phyloP scores from a whole-genome alignment of 306 rosid genomes.

The Dryas drummondii region DNA sequence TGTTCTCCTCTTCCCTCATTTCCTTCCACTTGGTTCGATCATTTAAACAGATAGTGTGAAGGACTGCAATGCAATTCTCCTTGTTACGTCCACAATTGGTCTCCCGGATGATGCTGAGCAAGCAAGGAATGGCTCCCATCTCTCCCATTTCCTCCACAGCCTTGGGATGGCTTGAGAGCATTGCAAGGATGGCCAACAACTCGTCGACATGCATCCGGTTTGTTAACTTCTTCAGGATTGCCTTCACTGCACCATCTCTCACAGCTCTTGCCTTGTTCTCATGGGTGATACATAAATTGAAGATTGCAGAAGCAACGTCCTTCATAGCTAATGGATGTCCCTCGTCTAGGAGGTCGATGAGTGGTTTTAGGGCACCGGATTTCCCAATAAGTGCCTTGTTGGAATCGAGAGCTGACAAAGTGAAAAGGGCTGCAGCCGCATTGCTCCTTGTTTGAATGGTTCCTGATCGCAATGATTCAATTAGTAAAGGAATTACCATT shows the following conservation, averaged over 20 bases:
- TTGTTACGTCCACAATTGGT: constrained; percentile 66
- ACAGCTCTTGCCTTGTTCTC: constrained; percentile 85
- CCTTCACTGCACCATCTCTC: constrained; percentile 63
- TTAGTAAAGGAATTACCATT: constrained; percentile 57
- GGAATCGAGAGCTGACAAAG: constrained; percentile 86
- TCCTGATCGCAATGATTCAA: constrained; percentile 67
- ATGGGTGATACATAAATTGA: constrained; percentile 61
- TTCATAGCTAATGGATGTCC: constrained; percentile 75
- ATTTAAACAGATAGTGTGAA: constrained; percentile 60
- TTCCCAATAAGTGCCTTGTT: constrained; percentile 84
- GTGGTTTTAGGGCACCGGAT: constrained; percentile 70
- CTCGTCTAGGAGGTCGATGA: constrained; percentile 72
- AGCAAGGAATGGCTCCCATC: constrained; percentile 62
- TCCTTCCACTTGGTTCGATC: constrained; percentile 81
- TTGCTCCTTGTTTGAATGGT: constrained; percentile 80
- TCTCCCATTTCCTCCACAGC: constrained; percentile 82
- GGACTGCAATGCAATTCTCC: constrained; percentile 76
- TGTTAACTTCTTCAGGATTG: constrained; percentile 56
- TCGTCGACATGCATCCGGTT: constrained; percentile 56
- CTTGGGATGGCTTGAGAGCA: constrained; percentile 65
- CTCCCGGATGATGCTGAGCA: constrained; percentile 63
- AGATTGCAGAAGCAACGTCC: constrained; percentile 86
- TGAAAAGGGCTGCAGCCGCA: constrained; percentile 87
- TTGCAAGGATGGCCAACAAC: constrained; percentile 68
- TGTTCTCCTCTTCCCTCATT: constrained; percentile 73